Conservation (phyloP, 257 asterid species). For the Gynochthodes officinalis region DNA sequence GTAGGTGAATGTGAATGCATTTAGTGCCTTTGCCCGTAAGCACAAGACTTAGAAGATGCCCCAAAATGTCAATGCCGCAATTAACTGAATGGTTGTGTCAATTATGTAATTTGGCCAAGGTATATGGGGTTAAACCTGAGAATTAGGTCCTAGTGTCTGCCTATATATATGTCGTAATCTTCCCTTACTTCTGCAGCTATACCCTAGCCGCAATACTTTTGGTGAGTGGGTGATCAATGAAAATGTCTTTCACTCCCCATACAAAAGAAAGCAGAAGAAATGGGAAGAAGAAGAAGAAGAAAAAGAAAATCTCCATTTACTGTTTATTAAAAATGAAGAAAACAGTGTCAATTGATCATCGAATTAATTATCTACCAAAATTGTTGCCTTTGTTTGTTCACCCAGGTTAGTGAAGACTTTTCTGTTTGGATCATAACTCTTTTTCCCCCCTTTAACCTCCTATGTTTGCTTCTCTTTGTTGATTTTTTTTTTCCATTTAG, state of each 20-base stretch:
- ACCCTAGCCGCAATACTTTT: not conserved
- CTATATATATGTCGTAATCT: not conserved
- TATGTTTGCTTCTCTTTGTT: not conserved
- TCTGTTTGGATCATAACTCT: not conserved
- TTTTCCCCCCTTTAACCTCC: not conserved
- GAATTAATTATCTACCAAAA: constrained; percentile 10
- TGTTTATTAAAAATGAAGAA: not conserved
- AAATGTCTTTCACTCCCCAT: not conserved
- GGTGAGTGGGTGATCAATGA: not conserved
- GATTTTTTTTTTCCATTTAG: not conserved
- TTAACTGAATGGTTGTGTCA: not conserved
- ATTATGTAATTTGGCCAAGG: not conserved
- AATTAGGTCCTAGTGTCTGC: not conserved
- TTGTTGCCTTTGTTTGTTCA: not conserved
- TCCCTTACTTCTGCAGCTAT: not conserved
- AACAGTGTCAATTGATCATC: not conserved
- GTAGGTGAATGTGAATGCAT: not conserved
- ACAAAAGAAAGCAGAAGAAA: not conserved
- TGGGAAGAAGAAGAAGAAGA: constrained; percentile 1
- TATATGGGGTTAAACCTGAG: not conserved
- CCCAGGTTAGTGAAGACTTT: not conserved
- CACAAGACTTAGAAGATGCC: not conserved
- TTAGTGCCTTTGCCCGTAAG: not conserved
- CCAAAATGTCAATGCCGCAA: not conserved
- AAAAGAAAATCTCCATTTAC: not conserved